Evolutionary conservation across 2,329 filamentous ascomycete genomes (phyloP), one percentile per base, ranked within the genome.

Genomic region (Exophiala oligosperma): DNA sequence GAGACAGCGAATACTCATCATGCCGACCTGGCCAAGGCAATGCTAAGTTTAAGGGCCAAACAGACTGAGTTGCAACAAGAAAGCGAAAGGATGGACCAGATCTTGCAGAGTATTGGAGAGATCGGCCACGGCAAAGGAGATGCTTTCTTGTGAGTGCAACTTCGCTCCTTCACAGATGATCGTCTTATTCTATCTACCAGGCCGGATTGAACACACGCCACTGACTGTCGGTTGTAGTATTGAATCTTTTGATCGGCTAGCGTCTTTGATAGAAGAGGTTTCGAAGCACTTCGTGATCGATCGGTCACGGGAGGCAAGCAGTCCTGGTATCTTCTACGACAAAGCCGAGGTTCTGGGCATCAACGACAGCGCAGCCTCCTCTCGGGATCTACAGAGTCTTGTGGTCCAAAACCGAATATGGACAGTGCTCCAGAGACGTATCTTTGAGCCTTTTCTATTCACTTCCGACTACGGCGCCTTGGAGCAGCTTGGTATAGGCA

Each of bases 361-460:
- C 70, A 72, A 83, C 43, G 79, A 77, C 62, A 79, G 82, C 64
- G 82, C 78, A 7, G 69, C 72, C 12, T 75, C 81, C 2, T 80
- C 81, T 2, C 76, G 77, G 59, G 77, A 81, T 64, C 72, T 84
- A 14, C 79, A 81, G 26, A 73, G 78, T 46, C 79, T 81, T 23
- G 83, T 83, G 64, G 72, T 84, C 28, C 77, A 81, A 56, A 81
- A 83, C 64, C 75, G 79, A n/a, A 74, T 84, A 43, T 83, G 81
- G 12, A 81, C 79, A 56, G 77, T 81, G n/a, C 71, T 84, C 52
- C 82, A 79, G 6, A 79, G 79, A 64, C 76, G 80, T 38, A 79
- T 84, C 37, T 84, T 84, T 70, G 78, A 81, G 26, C 82, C 81
- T 1, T 84, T 84, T 72, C 65, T 84, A 24, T 84, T 84, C 71